Conservation (phyloP, 169 alveolate species). For the Plasmodium blacklocki region DNA sequence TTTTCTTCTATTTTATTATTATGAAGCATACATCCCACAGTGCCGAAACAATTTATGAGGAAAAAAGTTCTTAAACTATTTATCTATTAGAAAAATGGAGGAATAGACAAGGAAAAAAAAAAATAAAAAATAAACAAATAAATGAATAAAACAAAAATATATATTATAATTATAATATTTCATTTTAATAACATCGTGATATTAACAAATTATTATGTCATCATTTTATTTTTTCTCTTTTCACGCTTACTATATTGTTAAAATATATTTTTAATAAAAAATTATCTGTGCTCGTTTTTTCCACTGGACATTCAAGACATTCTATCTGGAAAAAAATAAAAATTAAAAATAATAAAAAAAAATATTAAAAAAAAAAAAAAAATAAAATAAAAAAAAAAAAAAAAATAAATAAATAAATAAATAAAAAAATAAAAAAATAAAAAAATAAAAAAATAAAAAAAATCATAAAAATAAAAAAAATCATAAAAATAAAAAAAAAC, state of each 20-base stretch:
- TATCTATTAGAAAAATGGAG: conserved; percentile 17
- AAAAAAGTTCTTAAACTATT: conserved; percentile 55
- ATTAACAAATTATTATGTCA: neutral
- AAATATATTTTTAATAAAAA: conserved; percentile 61
- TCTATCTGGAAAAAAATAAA: conserved; percentile 45
- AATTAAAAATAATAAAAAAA: neutral
- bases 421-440: conserved; percentile 2
- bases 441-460: neutral
- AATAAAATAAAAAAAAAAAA: neutral
- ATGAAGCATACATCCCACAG: conserved; percentile 69
- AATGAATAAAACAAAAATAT: neutral
- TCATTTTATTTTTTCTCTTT: neutral
- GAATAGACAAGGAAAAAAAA: neutral
- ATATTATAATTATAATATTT: neutral
- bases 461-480: neutral
- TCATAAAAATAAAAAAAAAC: neutral
- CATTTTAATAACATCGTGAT: too few species aligned
- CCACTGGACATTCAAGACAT: conserved; percentile 75
- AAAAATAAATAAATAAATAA: neutral
- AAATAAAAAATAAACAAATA: too few species aligned
- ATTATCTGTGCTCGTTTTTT: conserved; percentile 67
- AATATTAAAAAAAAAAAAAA: conserved; percentile 2
- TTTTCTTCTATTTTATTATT: conserved; percentile 39
- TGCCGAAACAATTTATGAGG: conserved; percentile 35
- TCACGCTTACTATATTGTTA: conserved; percentile 50